Base-by-base conservation (phyloP, 495 filamentous ascomycete genomes). In the Xylaria scruposa region DNA sequence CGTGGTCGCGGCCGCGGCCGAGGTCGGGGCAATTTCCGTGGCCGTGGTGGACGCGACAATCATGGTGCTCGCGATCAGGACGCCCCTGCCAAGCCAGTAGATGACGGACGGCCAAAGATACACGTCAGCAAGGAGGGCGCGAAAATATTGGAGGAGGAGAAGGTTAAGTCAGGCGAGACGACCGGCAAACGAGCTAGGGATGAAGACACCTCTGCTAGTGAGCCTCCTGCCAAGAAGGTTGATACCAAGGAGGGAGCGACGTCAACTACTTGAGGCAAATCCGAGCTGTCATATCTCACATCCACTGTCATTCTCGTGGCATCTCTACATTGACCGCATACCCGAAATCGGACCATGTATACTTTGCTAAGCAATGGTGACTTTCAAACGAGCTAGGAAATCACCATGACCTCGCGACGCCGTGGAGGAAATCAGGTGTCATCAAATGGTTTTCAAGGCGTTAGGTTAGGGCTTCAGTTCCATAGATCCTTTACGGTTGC, bases 181-280 rank as follows among this genome's bases (percentile, higher is more conserved):
- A 83, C 82, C 67, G 77, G 78, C 68, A 86, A 86, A 76, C 83
- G 85, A 33, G 69, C 75, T 15, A 82, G 83, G 33, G 85, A 86
- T 53, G 83, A 81, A 13, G 82, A 85, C 36, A 72, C 47, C 47
- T 72, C 62, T 49, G 71, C 63, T n/a, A 76, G 71, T 26, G 78
- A 78, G 44, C 81, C 79, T 10, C 77, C 83, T 12, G 78, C 85
- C 1, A 88, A 88, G 82, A 88, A 86, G 76, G 81, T 86, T 42
- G 83, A 87, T 70, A 77, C 72, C 73, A 86, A 87, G 77, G 68
- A 78, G 31, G 81, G 78, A 13, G 67, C 74, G 47, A 54, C 70
- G 40, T 72, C 49, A 44, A 38, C 65, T 31, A 73, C 75, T 46
- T 79, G 49, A 73, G 40, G 38, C 40, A 2, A 42, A 51, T 24